Conservation (phyloP, 2,329 filamentous ascomycete genomes). For the Penicillium rolfsii region DNA sequence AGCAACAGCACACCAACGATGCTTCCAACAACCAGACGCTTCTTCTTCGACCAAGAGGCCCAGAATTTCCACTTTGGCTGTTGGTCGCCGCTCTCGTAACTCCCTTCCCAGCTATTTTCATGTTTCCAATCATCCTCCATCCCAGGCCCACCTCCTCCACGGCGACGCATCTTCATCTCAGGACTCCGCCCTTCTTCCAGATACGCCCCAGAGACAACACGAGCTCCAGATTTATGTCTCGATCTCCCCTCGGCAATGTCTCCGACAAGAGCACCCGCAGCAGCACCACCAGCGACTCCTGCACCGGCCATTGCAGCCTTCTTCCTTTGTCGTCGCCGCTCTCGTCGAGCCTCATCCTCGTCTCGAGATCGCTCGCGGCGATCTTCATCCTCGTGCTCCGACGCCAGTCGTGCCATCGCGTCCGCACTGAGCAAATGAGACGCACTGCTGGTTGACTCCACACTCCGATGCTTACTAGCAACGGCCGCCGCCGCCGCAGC, state of each 20-base stretch:
- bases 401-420: conserved; percentile 68
- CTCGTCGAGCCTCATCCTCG: conserved; percentile 28
- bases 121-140: conserved; percentile 57
- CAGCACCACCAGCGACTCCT: conserved; percentile 11
- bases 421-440: conserved; percentile 53
- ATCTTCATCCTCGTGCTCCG: conserved; percentile 61
- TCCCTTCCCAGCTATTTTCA: conserved; percentile 40
- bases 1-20: conserved; percentile 58
- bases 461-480: conserved; percentile 45
- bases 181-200: conserved; percentile 65
- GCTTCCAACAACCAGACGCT: conserved; percentile 56
- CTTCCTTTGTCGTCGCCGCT: conserved; percentile 34
- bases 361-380: conserved; percentile 50
- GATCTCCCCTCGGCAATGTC: conserved; percentile 35
- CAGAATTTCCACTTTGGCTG: conserved; percentile 42
- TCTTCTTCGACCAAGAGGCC: conserved; percentile 39
- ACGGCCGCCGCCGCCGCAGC: conserved; percentile 20
- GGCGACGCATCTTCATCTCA: conserved; percentile 54
- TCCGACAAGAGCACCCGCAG: conserved; percentile 20
- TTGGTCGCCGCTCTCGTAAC: conserved; percentile 36
- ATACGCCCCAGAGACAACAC: conserved; percentile 71
- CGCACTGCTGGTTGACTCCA: conserved; percentile 48
- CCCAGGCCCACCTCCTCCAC: conserved; percentile 35
- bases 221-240: conserved; percentile 55
- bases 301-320: conserved; percentile 29